Percentiles rank a stretch among this genome's conserved stretches.
These are phyloP conservation scores for Phylloboletellus chloephorus DNA, from an alignment of 1,284 basidiomycete genomes.

Conservation along the genomic window DNA sequence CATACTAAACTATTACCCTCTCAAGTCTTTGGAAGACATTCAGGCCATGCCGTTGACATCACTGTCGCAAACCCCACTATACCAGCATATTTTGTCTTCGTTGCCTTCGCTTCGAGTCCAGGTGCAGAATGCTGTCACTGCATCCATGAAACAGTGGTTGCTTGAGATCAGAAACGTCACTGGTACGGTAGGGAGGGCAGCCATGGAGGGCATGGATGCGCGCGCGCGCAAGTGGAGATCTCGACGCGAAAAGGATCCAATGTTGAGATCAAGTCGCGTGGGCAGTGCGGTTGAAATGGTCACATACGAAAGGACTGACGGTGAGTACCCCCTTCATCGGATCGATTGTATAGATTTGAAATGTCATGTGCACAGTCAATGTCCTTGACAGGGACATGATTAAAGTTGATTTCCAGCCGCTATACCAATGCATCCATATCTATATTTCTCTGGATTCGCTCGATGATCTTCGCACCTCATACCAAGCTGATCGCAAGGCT, in stretches of 20 bases:
- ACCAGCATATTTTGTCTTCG: constrained; percentile 86
- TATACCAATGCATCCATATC: constrained; percentile 97
- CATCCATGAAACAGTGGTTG: constrained; percentile 96
- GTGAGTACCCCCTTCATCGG: constrained; percentile 45
- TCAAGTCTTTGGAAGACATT: constrained; percentile 88
- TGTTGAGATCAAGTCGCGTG: constrained; percentile 74
- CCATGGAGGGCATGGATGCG: constrained; percentile 86
- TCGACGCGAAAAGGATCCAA: constrained; percentile 72
- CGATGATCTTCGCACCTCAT: constrained; percentile 85
- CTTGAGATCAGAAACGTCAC: constrained; percentile 91
- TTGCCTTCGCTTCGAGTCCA: constrained; percentile 85
- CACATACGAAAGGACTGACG: constrained; percentile 91
- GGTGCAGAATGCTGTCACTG: constrained; percentile 90
- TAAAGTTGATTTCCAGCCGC: constrained; percentile 87
- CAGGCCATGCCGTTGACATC: constrained; percentile 87
- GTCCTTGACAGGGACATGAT: constrained; percentile 88
- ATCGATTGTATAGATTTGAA: neutral
- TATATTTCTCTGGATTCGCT: constrained; percentile 88
- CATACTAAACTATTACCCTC: constrained; percentile 28
- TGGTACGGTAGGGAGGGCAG: constrained; percentile 80
- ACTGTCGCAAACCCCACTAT: constrained; percentile 89
- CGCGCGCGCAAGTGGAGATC: constrained; percentile 82
- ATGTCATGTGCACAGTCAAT: constrained; percentile 55
- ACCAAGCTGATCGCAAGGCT: constrained; percentile 93
- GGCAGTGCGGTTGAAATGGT: constrained; percentile 94